Evolutionary conservation across 1,139 yeast species (phyloP), one percentile per base, ranked within the genome.

Genomic region (Geotrichum candidum): DNA sequence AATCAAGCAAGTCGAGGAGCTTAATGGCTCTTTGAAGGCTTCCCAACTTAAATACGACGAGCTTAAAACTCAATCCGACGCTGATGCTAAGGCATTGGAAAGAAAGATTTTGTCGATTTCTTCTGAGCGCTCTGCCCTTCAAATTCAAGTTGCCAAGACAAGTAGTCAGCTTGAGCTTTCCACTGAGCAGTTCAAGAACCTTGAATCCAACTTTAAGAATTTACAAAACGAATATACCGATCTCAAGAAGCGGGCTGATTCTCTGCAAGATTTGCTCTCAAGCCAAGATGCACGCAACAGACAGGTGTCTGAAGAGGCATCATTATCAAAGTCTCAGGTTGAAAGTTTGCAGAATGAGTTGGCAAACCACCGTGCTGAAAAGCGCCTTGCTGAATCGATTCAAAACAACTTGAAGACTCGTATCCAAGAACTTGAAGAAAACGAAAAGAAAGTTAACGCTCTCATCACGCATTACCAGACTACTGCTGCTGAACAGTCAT

Each of bases 381-480:
- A 80, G 64, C 75, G 78, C 1, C 70, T 85, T 56, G 78, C 84
- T 77, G 74, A 77, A 56, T 70, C 83, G 0, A 71, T 82, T 48
- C 86, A 85, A 64, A 72, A 74, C 22, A 78, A 87, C 15, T 73
- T 88, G 58, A 75, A 80, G 45, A 76, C 76, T 31, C 92, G 88
- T 64, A 79, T 84, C 57, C 75, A 77, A 3, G 81, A 78, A 50
- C 76, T 88, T 63, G 76, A 80, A 58, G 78, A 79, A 9, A 96
- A 90, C 69, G 85, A 85, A 68, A 74, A 80, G 11, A 82, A 84
- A 60, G 77, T 90, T 55, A 85, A 81, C 66, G 81, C 82, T 5
- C 77, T 86, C 64, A 79, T 88, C 15, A 73, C 82, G 25, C 87
- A 82, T 68, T 76, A 88, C 61, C 92, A 88, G 72, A 35, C 61